Percentiles rank a stretch among this genome's conserved stretches.
Conservation (phyloP, 768 basidiomycete genomes). For the Chiua virens region DNA sequence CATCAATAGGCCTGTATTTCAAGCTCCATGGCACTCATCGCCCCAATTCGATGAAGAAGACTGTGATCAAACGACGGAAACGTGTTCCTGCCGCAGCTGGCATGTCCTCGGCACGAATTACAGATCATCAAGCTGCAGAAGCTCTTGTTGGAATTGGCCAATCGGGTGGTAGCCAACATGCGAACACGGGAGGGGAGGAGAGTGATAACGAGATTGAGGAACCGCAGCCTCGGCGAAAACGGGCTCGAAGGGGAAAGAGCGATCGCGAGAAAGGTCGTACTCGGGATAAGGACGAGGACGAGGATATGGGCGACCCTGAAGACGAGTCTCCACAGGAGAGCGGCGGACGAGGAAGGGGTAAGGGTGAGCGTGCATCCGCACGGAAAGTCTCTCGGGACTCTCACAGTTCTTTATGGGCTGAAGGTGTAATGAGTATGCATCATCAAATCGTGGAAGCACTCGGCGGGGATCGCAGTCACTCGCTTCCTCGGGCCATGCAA, state of each 20-base stretch:
- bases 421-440: conserved; percentile 36
- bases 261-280: conserved; percentile 37
- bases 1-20: conserved; percentile 83
- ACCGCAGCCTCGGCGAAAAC: conserved; percentile 58
- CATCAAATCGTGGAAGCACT: conserved; percentile 35
- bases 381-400: conserved; percentile 37
- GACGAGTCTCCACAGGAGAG: conserved; percentile 33
- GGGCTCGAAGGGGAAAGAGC: conserved; percentile 43
- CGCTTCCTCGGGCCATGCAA: conserved; percentile 32
- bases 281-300: conserved; percentile 45
- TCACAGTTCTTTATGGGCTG: conserved; percentile 32
- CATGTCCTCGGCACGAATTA: conserved; percentile 51
- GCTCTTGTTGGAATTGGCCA: conserved; percentile 83
- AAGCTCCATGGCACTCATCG: conserved; percentile 97
- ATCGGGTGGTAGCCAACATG: conserved; percentile 34
- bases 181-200: conserved; percentile 38
- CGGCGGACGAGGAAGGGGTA: conserved; percentile 34
- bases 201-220: conserved; percentile 44
- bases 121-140: conserved; percentile 88
- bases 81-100: conserved; percentile 85
- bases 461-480: conserved; percentile 34
- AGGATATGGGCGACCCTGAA: conserved; percentile 48
- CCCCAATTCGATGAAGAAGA: conserved; percentile 98
- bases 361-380: conserved; percentile 39
- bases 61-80: conserved; percentile 97